Evolutionary conservation across 805 yeast species (phyloP).

Genomic region (Starmera dryadoides): DNA sequence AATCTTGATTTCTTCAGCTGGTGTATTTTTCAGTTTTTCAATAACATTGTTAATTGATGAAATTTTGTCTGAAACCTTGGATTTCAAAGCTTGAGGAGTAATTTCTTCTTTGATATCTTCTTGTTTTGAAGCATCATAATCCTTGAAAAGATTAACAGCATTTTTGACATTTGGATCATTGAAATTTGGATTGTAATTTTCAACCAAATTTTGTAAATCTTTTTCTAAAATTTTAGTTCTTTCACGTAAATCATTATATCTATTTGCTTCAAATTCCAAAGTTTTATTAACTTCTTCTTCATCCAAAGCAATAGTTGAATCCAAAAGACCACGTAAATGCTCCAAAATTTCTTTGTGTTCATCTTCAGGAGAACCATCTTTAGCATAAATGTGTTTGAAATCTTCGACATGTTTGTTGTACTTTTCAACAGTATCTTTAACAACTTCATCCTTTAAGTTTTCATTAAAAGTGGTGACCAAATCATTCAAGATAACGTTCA

Average conservation of each 20-base stretch:
- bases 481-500: slow-evolving; percentile 33
- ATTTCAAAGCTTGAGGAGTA: background rate
- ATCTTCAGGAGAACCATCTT: background rate
- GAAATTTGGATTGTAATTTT: slow-evolving; percentile 66
- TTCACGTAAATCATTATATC: slow-evolving; percentile 8
- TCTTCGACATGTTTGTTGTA: slow-evolving; percentile 17
- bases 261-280: slow-evolving; percentile 4
- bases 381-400: slow-evolving; percentile 4
- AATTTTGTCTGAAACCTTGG: background rate
- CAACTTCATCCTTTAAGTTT: slow-evolving; percentile 82
- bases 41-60: background rate
- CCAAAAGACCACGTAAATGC: slow-evolving; percentile 2
- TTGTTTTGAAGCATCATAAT: slow-evolving; percentile 22
- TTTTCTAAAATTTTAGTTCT: slow-evolving; percentile 30
- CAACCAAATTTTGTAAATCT: slow-evolving; percentile 36
- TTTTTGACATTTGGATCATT: slow-evolving; percentile 67
- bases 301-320: background rate
- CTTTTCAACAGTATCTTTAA: slow-evolving; percentile 58
- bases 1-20: background rate
- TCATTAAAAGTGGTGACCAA: slow-evolving; percentile 64
- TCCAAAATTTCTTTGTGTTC: background rate
- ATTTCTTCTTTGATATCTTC: background rate
- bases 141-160: slow-evolving; percentile 46
- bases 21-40: background rate
- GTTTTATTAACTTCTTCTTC: slow-evolving; percentile 4